Conservation (phyloP, 805 yeast species). For the Metschnikowia orientalis region DNA sequence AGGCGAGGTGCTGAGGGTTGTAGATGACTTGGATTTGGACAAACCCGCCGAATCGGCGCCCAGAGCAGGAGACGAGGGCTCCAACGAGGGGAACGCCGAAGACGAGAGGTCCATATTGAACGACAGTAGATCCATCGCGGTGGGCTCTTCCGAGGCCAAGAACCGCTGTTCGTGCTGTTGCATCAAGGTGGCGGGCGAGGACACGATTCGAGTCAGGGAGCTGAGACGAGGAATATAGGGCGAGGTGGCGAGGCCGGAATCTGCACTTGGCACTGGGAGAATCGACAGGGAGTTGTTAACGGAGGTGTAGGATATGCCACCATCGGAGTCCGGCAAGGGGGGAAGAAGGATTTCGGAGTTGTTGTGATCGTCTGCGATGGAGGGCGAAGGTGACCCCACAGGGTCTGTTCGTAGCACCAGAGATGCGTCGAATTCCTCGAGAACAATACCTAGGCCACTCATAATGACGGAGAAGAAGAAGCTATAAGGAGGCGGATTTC, state of each 20-base stretch:
- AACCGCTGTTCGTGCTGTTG: conserved; percentile 1
- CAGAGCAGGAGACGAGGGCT: conserved; percentile 6
- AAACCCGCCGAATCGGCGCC: conserved; percentile 4
- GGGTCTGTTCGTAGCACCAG: conserved; percentile 12
- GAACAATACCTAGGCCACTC: conserved; percentile 19
- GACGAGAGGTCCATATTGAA: conserved; percentile 17
- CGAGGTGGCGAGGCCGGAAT: too few relatives aligned
- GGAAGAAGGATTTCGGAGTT: conserved; percentile 21
- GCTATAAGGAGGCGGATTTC: not conserved
- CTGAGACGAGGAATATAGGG: too few relatives aligned
- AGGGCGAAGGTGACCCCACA: not conserved
- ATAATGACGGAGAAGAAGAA: conserved; percentile 3
- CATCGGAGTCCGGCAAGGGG: conserved; percentile 20
- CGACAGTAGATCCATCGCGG: conserved; percentile 26
- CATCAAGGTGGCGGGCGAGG: conserved; percentile 4
- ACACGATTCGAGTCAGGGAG: conserved; percentile 1
- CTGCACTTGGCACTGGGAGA: too few relatives aligned
- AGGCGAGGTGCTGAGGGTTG: conserved; percentile 24
- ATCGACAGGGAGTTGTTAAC: not conserved
- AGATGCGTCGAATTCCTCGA: conserved; percentile 15
- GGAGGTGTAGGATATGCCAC: conserved; percentile 1
- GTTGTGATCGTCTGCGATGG: conserved; percentile 8
- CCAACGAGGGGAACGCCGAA: conserved; percentile 16
- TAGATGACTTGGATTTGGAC: conserved; percentile 5
- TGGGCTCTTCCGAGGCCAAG: conserved; percentile 14